Evolutionary conservation across 495 filamentous ascomycete genomes (phyloP).

Genomic region (Penicillium herquei): DNA sequence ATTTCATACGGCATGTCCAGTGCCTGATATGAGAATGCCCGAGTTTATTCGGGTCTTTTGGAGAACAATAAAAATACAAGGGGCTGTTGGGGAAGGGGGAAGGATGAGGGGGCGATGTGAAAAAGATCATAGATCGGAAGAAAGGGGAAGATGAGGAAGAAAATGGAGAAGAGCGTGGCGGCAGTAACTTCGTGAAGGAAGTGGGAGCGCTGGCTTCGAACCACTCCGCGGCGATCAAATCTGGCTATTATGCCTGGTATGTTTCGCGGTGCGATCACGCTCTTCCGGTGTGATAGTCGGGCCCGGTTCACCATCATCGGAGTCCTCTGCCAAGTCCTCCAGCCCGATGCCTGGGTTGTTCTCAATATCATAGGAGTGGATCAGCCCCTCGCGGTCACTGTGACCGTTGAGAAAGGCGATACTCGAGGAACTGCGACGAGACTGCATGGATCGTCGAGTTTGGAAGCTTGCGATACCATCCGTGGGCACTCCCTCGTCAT

Average conservation of each 20-base stretch:
- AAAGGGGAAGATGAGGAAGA: conserved; percentile 11
- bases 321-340: conserved; percentile 63
- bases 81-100: conserved; percentile 5
- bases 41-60: conserved; percentile 29
- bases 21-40: conserved; percentile 28
- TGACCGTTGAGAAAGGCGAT: conserved; percentile 49
- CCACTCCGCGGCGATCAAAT: conserved; percentile 14
- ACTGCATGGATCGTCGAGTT: conserved; percentile 90
- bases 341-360: conserved; percentile 61
- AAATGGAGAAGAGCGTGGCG: conserved; percentile 22
- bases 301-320: conserved; percentile 54
- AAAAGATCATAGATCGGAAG: background rate
- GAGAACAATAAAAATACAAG: conserved; percentile 39
- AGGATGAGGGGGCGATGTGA: conserved; percentile 8
- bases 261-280: conserved; percentile 25
- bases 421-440: conserved; percentile 65
- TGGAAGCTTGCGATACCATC: conserved; percentile 86
- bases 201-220: conserved; percentile 7
- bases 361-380: conserved; percentile 78
- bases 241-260: conserved; percentile 43
- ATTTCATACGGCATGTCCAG: conserved; percentile 36
- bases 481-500: conserved; percentile 77
- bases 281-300: conserved; percentile 36
- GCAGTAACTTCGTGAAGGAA: conserved; percentile 23
- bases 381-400: conserved; percentile 73